Base-by-base conservation (phyloP, 2,329 filamentous ascomycete genomes). In the Onygenales sp. region DNA sequence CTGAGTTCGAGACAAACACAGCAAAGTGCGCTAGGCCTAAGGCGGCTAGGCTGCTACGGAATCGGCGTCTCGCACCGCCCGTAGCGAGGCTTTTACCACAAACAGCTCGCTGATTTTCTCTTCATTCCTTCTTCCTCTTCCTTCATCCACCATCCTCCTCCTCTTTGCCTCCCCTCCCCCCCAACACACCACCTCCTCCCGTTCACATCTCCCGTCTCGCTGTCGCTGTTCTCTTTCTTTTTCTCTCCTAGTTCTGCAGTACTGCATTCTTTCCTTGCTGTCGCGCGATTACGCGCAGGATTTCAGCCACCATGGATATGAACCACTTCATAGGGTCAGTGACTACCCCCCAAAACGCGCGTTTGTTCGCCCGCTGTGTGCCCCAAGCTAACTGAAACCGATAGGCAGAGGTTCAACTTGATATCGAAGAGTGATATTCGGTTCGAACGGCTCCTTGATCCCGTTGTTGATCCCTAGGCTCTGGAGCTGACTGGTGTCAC, bases 391-490 rank as follows among this genome's bases (percentile, higher is more conserved):
- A 69, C 66, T 65, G 61, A 58, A 63, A 53, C 59, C 52, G 59
- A 63, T 72, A 91, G 89, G 74, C 88, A 91, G 74, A 86, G 87
- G 70, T 96, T 96, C 78, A 95, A 90, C 58, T 83, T 96, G 75
- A 93, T 96, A 74, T 96, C 91, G 57, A 94, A 92, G 78, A 95
- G 89, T 73, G 90, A 95, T 75, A 95, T 96, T 75, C 88, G 91
- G 88, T 95, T 80, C 46, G 46, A 49, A 36, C 46, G 46, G 36
- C 46, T 49, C 46, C 46, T 49, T 49, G 34, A 49, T 49, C 34
- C 46, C 36, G 46, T 49, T 49, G 46, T 21, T 39, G 33, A 39
- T 49, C 62, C 47, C 43, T 31, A 57, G 49, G 58, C 59, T 52
- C 52, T 59, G 33, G 42, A 51, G 61, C 71, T 75, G 58, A 75